Conservation (phyloP, 495 filamentous ascomycete species). For the Penicillium bovifimosum region DNA sequence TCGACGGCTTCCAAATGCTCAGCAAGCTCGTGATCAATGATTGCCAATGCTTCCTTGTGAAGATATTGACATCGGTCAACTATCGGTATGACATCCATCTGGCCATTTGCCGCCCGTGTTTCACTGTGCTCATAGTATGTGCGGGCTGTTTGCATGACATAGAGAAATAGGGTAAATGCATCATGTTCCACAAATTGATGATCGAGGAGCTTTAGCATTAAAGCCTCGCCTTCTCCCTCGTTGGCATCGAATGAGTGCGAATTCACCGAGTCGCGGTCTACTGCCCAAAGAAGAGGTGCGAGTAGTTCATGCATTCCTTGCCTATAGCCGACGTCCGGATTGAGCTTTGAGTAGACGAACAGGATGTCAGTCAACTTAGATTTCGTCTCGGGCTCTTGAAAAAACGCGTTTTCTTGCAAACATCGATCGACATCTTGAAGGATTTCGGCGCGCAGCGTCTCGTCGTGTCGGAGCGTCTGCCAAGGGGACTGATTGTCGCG, state of each 20-base stretch:
- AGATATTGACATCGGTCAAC: slow-evolving; percentile 80
- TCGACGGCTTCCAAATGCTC: slow-evolving; percentile 78
- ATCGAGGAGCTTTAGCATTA: slow-evolving; percentile 64
- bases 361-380: slow-evolving; percentile 79
- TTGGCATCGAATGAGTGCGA: slow-evolving; percentile 22
- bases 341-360: slow-evolving; percentile 92
- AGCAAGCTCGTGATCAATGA: slow-evolving; percentile 75
- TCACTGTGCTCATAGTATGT: slow-evolving; percentile 72
- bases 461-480: slow-evolving; percentile 76
- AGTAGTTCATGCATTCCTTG: slow-evolving; percentile 98
- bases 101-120: slow-evolving; percentile 34
- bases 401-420: slow-evolving; percentile 88
- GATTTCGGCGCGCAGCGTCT: slow-evolving; percentile 80
- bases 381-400: slow-evolving; percentile 74
- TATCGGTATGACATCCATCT: slow-evolving; percentile 63
- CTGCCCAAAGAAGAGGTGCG: slow-evolving; percentile 83
- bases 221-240: slow-evolving; percentile 30
- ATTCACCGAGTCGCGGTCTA: slow-evolving; percentile 76
- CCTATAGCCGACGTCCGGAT: slow-evolving; percentile 80
- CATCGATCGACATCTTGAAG: slow-evolving; percentile 91
- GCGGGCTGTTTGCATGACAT: slow-evolving; percentile 81
- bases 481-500: slow-evolving; percentile 68
- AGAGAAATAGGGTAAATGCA: slow-evolving; percentile 76
- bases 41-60: slow-evolving; percentile 70
- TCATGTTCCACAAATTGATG: slow-evolving; percentile 78